Evolutionary conservation across 192 early-diverging fungal species (phyloP).

Genomic region (Entomortierella chlamydospora): DNA sequence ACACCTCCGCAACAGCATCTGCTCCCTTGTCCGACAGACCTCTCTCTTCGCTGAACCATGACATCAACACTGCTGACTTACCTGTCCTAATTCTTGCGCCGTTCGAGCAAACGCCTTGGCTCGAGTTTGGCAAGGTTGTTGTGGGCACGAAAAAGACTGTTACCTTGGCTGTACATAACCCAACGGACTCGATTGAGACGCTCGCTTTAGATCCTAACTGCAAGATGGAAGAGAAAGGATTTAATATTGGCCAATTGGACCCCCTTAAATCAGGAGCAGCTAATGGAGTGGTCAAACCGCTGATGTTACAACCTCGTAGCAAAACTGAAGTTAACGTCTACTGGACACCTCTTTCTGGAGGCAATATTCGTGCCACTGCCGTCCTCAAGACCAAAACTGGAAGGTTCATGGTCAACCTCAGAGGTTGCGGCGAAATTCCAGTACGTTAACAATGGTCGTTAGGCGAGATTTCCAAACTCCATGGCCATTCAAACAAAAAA

Average conservation of each 20-base stretch:
- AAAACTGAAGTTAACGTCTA: slow-evolving; percentile 26
- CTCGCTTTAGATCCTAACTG: slow-evolving; percentile 24
- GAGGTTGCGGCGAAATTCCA: slow-evolving; percentile 39
- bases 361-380: slow-evolving; percentile 32
- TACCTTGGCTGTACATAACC: slow-evolving; percentile 26
- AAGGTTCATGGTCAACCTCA: slow-evolving; percentile 36
- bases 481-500: no score
- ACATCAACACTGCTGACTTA: slow-evolving; percentile 20
- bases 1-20: background rate
- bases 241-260: slow-evolving; percentile 40
- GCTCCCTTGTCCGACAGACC: slow-evolving; percentile 5
- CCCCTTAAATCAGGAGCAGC: slow-evolving; percentile 11
- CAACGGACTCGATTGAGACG: slow-evolving; percentile 7
- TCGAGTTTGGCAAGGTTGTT: slow-evolving; percentile 45
- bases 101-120: slow-evolving; percentile 42
- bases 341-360: slow-evolving; percentile 39
- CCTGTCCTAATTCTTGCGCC: slow-evolving; percentile 30
- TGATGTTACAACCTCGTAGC: slow-evolving; percentile 20
- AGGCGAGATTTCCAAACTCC: background rate
- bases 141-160: slow-evolving; percentile 35
- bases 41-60: slow-evolving; percentile 9
- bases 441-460: slow-evolving; percentile 13
- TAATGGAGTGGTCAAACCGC: background rate
- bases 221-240: slow-evolving; percentile 51
- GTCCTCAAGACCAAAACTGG: slow-evolving; percentile 28